phyloP scores from a whole-genome alignment of 2,329 filamentous ascomycete species.

The Fusarium sororula region DNA sequence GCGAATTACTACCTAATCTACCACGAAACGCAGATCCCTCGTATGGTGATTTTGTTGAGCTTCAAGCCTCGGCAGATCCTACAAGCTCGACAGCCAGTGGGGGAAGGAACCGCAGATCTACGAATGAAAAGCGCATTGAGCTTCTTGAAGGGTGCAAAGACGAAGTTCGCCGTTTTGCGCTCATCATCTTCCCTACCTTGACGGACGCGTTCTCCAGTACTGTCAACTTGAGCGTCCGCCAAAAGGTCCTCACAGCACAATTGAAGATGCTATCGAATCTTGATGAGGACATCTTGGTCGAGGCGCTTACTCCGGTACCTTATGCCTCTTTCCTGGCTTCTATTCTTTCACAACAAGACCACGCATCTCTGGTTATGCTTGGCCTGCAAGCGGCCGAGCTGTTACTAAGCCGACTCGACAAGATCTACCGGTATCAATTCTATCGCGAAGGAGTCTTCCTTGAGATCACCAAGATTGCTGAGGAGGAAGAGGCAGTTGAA shows the following conservation, averaged over 20 bases:
- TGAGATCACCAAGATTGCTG: slow-evolving; percentile 85
- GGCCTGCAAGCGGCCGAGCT: slow-evolving; percentile 91
- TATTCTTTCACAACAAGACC: slow-evolving; percentile 94
- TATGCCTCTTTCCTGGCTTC: slow-evolving; percentile 96
- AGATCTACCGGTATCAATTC: slow-evolving; percentile 94
- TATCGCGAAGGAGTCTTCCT: slow-evolving; percentile 95
- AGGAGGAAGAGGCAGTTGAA: slow-evolving; percentile 50
- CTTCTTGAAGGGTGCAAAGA: slow-evolving; percentile 83
- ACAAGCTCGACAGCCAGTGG: slow-evolving; percentile 50
- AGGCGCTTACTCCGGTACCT: slow-evolving; percentile 85
- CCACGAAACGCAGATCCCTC: slow-evolving; percentile 62
- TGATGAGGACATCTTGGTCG: slow-evolving; percentile 84
- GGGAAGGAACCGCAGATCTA: slow-evolving; percentile 52
- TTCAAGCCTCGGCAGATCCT: slow-evolving; percentile 51
- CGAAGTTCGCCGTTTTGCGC: slow-evolving; percentile 89
- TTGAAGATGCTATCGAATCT: slow-evolving; percentile 97
- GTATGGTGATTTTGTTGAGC: slow-evolving; percentile 56
- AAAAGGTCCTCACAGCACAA: slow-evolving; percentile 95
- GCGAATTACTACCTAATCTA: slow-evolving; percentile 86
- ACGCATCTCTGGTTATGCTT: slow-evolving; percentile 84
- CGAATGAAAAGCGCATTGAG: slow-evolving; percentile 83
- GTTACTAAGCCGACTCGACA: slow-evolving; percentile 82
- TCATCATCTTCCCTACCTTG: slow-evolving; percentile 92
- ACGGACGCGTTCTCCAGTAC: slow-evolving; percentile 98
- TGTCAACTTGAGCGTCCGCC: slow-evolving; percentile 91